Evolutionary conservation across 2,329 filamentous ascomycete genomes (phyloP).

Genomic region (Hypoxylon sp.): DNA sequence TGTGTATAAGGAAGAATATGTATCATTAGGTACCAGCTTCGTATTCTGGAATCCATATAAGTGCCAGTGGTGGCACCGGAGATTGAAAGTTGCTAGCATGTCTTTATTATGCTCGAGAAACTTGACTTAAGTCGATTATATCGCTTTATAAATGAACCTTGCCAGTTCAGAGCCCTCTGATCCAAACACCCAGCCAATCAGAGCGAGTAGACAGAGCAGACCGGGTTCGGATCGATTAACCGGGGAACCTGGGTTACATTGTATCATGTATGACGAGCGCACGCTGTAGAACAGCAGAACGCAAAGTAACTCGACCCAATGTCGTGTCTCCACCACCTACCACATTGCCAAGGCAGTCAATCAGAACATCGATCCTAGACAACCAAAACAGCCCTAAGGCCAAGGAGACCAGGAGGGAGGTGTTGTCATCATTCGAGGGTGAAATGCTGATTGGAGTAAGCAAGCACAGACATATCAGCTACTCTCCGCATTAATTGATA

Average conservation of each 20-base stretch:
- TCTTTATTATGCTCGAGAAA: conserved; percentile 2
- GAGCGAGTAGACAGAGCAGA: conserved; percentile 1
- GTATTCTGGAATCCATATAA: conserved; percentile 28
- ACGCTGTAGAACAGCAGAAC: conserved; percentile 30
- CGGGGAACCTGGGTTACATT: conserved; percentile 39
- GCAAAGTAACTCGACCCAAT: conserved; percentile 32
- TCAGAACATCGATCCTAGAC: conserved; percentile 15
- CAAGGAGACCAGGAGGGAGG: conserved; percentile 9
- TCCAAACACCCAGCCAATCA: conserved; percentile 32
- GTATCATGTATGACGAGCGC: conserved; percentile 42
- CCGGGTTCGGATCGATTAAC: conserved; percentile 32
- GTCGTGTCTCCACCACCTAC: conserved; percentile 25
- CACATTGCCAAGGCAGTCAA: conserved; percentile 21
- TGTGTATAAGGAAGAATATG: conserved; percentile 48
- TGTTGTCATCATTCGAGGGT: conserved; percentile 16
- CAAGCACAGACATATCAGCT: conserved; percentile 16
- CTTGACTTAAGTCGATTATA: conserved; percentile 20
- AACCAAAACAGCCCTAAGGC: conserved; percentile 25
- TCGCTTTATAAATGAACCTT: conserved; percentile 26
- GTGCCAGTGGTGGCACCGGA: conserved; percentile 25
- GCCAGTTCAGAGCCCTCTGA: conserved; percentile 23
- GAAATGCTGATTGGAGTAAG: conserved; percentile 17
- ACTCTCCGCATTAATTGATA: conserved; percentile 9
- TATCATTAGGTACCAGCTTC: conserved; percentile 49
- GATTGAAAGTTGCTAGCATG: conserved; percentile 14